Evolutionary conservation across 306 rosid genomes (phyloP), one percentile per base, ranked within the genome.

Genomic region (Glycine latifolia): DNA sequence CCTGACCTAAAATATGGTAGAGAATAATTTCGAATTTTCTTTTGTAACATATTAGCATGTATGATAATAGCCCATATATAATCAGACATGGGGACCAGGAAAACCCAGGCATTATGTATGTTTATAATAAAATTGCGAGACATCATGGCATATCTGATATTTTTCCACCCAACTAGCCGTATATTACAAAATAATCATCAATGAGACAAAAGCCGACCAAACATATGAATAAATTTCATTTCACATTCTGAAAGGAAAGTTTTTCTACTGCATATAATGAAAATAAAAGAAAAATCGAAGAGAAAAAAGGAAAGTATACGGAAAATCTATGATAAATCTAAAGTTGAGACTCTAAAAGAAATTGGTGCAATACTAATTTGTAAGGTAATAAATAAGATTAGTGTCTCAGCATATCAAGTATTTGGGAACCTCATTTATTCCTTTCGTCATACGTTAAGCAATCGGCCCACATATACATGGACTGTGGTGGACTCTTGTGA

Each of bases 391-490:
- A 68, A 50, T 26, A 53, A 76, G 79, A 76, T 81, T 56, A 48
- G 56, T 83, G 72, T 53, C 37, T 71, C 41, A 15, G 55, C 73
- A 76, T 37, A 60, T 83, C 46, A 78, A 83, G 66, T 66, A 79
- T 53, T 73, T 46, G 35, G 31, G 81, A 68, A 59, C 35, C 55
- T 61, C n/a, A 84, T 82, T 79, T 76, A 75, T 78, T 82, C 76
- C 75, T 6, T 79, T 78, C 65, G 63, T 66, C 43, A 56, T 54
- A 63, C 79, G 82, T 48, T 69, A 74, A 76, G 82, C 49, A 15
- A 74, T 53, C 37, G 87, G 91, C 86, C 87, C 91, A 84, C 88
- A 16, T 41, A 14, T 48, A 8, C 15, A 9, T 52, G 59, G 67
- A 61, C 33, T 14, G 76, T 66, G 77, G 75, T 10, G 65, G 37